Percentiles rank a stretch among this genome's conserved stretches.
These are phyloP conservation scores for Entelexis sorbosivorans DNA, from an alignment of 1,139 yeast species.

Conservation along the genomic window DNA sequence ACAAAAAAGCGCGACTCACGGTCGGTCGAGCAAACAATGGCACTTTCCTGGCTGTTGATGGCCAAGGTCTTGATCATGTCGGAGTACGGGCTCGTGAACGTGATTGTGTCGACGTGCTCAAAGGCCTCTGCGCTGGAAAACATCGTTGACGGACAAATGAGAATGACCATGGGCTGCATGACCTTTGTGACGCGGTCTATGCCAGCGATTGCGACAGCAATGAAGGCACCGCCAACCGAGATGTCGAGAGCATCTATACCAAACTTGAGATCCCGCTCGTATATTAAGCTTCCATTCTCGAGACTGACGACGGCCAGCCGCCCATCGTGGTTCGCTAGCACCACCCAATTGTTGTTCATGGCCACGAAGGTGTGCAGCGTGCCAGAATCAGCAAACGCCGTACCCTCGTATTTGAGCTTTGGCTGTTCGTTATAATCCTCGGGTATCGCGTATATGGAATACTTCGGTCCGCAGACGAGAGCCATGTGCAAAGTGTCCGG, in stretches of 20 bases:
- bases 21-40: constrained; percentile 71
- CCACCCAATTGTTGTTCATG: constrained; percentile 42
- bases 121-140: constrained; percentile 12
- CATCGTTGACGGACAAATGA: constrained; percentile 38
- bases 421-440: constrained; percentile 42
- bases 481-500: constrained; percentile 53
- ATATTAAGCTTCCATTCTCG: constrained; percentile 50
- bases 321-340: constrained; percentile 12
- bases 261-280: constrained; percentile 57
- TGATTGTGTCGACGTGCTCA: constrained; percentile 17
- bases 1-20: constrained; percentile 71
- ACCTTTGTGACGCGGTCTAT: constrained; percentile 70
- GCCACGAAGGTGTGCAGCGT: constrained; percentile 36
- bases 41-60: constrained; percentile 60
- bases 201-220: constrained; percentile 58
- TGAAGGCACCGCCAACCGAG: constrained; percentile 49
- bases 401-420: constrained; percentile 52
- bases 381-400: constrained; percentile 21
- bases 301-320: constrained; percentile 19
- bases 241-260: constrained; percentile 71
- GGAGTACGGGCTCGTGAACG: constrained; percentile 66
- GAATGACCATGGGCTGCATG: constrained; percentile 63
- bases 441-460: constrained; percentile 58
- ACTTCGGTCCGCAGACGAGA: constrained; percentile 51
- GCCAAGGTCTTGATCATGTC: constrained; percentile 70